Percentiles rank a stretch among this genome's conserved stretches.
These are phyloP conservation scores for Ogataea kodamae DNA, from an alignment of 805 yeast genomes.

Conservation along the genomic window DNA sequence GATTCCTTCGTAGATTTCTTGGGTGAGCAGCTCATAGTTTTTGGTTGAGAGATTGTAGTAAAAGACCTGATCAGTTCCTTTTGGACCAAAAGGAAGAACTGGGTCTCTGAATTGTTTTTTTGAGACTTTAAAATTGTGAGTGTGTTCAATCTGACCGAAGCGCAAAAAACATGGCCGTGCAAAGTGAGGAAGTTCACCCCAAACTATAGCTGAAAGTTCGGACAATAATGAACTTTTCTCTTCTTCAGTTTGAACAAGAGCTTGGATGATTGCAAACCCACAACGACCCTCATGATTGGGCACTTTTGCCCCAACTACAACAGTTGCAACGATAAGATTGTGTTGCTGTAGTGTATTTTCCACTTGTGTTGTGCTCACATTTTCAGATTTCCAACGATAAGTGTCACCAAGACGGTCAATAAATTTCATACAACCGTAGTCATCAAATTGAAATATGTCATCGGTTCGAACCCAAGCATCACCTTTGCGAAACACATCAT, in stretches of 20 bases:
- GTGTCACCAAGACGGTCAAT: slow-evolving; percentile 95
- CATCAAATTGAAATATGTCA: slow-evolving; percentile 70
- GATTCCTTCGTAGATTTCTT: slow-evolving; percentile 48
- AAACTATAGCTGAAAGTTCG: slow-evolving; percentile 36
- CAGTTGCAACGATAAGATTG: slow-evolving; percentile 55
- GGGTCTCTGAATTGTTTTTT: slow-evolving; percentile 68
- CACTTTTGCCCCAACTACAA: slow-evolving; percentile 83
- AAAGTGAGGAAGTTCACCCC: slow-evolving; percentile 63
- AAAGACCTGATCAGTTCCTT: slow-evolving; percentile 58
- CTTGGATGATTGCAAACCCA: slow-evolving; percentile 78
- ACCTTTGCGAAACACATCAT: slow-evolving; percentile 75
- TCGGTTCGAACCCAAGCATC: slow-evolving; percentile 93
- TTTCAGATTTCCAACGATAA: slow-evolving; percentile 94
- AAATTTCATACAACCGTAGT: slow-evolving; percentile 68
- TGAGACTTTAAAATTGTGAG: slow-evolving; percentile 80
- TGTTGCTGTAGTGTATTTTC: slow-evolving; percentile 63
- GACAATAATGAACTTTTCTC: slow-evolving; percentile 36
- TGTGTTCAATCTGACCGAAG: slow-evolving; percentile 59
- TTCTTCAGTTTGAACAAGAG: slow-evolving; percentile 26
- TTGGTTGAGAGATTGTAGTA: slow-evolving; percentile 53
- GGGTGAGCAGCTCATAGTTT: slow-evolving; percentile 55
- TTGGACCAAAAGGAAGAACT: slow-evolving; percentile 61
- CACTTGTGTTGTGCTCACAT: slow-evolving; percentile 90
- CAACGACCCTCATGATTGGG: slow-evolving; percentile 93
- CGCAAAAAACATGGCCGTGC: slow-evolving; percentile 84